Percentiles rank a stretch among this genome's conserved stretches.
phyloP scores from a whole-genome alignment of 371 early-diverging fungal genomes.

The Funneliformis caledonium region DNA sequence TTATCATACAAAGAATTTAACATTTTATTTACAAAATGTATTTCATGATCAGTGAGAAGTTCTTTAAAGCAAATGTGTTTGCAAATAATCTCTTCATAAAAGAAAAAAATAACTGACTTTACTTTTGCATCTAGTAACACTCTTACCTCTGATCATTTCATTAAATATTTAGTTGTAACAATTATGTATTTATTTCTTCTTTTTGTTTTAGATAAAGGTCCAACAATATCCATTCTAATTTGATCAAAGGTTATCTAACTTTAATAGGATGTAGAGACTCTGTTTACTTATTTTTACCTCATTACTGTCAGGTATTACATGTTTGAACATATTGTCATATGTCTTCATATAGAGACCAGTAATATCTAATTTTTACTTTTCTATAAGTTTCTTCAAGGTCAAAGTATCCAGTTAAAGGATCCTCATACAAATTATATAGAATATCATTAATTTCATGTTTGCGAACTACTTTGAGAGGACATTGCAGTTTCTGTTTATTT shows the following conservation, averaged over 20 bases:
- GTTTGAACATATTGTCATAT: neutral
- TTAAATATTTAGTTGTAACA: too few relatives aligned
- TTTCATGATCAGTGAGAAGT: slow-evolving; percentile 49
- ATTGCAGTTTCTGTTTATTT: neutral
- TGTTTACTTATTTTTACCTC: too few relatives aligned
- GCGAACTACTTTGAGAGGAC: neutral
- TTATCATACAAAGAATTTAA: neutral
- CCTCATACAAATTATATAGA: neutral
- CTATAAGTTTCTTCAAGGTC: neutral
- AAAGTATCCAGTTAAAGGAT: neutral
- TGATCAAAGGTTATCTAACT: too few relatives aligned
- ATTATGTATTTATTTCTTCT: too few relatives aligned
- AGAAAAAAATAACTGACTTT: slow-evolving; percentile 45
- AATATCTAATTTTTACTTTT: neutral
- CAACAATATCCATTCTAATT: too few relatives aligned
- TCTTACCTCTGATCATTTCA: slow-evolving; percentile 50
- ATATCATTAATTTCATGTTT: neutral
- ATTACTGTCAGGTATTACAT: too few relatives aligned
- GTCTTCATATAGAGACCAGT: neutral
- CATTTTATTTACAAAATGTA: slow-evolving; percentile 20
- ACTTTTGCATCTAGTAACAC: slow-evolving; percentile 45
- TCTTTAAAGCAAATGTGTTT: slow-evolving; percentile 45
- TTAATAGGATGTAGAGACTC: too few relatives aligned
- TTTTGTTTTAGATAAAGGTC: too few relatives aligned
- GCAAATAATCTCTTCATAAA: slow-evolving; percentile 48